phyloP scores from a whole-genome alignment of 1,139 yeast species.

The Magnusiomyces paraingens region DNA sequence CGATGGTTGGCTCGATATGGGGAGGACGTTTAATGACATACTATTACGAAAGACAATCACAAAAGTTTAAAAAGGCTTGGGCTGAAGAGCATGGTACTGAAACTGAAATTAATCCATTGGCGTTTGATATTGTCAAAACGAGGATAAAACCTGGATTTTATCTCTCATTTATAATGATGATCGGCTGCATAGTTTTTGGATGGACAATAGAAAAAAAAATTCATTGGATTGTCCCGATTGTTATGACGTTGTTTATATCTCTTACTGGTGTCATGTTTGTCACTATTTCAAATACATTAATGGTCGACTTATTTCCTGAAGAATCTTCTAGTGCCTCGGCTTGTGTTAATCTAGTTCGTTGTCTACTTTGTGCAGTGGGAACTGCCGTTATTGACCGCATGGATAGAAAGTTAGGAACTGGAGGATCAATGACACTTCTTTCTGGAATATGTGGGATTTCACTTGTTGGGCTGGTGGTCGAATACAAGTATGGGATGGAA shows the following conservation, averaged over 20 bases:
- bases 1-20: constrained; percentile 31
- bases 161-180: constrained; percentile 31
- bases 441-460: constrained; percentile 33
- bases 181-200: constrained; percentile 50
- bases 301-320: constrained; percentile 56
- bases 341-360: constrained; percentile 52
- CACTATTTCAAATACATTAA: constrained; percentile 46
- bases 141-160: constrained; percentile 36
- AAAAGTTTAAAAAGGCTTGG: constrained; percentile 45
- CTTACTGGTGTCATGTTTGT: constrained; percentile 44
- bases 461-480: not conserved
- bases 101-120: too few relatives aligned
- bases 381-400: constrained; percentile 56
- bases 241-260: constrained; percentile 43
- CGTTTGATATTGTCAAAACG: too few relatives aligned
- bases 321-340: constrained; percentile 58
- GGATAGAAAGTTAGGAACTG: constrained; percentile 47
- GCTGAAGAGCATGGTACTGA: constrained; percentile 17
- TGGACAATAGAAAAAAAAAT: constrained; percentile 56
- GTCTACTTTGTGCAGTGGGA: constrained; percentile 54
- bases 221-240: constrained; percentile 49
- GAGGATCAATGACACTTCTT: constrained; percentile 59
- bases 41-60: constrained; percentile 27
- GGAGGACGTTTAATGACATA: constrained; percentile 33
- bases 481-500: not conserved